Base-by-base conservation (phyloP, 2,329 filamentous ascomycete species). In the Epichloe aotearoae region DNA sequence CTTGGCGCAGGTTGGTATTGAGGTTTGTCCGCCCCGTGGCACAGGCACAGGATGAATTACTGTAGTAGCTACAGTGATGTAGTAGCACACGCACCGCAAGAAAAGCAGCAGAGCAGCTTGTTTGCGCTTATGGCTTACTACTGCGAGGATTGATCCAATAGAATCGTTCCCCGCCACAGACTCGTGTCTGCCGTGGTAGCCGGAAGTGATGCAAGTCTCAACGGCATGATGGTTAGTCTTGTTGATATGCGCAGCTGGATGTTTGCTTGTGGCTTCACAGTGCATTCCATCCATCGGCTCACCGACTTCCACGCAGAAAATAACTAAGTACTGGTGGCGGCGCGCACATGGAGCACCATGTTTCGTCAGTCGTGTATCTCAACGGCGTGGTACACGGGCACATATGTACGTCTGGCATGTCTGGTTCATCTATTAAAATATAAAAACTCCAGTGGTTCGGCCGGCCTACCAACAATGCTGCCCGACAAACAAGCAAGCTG, bases 121-220 rank as follows among this genome's bases (percentile, higher is more conserved):
- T 36, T 20, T 46, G 17, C n/a, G 43, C 30, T 36, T 20, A 26
- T 26, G 23, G 1, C 19, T n/a, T n/a, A n/a, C n/a, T 8, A 20
- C 7, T 2, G n/a, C 5, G 43, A 33, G 10, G 10, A 37, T 15
- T 5, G 33, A 19, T 39, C 10, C 42, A 44, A 49, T 36, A 15
- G 12, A 11, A 23, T 23, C 19, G 19, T 23, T 7, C 17, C 33
- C 30, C 15, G 40, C 37, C 33, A 19, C 37, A 41, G 46, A 41
- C 49, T 50, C 49, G 42, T 50, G 43, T 50, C 49, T 50, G 49
- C 43, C 42, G 49, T 50, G 49, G 8, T 36, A 33, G 26, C 43
- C 19, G 38, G 42, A 37, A 45, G 30, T 30, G 19, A 17, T 17
- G 45, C 19, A 46, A 34, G 12, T 8, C 34, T 19, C 26, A 34